Evolutionary conservation across 1,139 yeast genomes (phyloP).

Genomic region (Spathaspora sp.): DNA sequence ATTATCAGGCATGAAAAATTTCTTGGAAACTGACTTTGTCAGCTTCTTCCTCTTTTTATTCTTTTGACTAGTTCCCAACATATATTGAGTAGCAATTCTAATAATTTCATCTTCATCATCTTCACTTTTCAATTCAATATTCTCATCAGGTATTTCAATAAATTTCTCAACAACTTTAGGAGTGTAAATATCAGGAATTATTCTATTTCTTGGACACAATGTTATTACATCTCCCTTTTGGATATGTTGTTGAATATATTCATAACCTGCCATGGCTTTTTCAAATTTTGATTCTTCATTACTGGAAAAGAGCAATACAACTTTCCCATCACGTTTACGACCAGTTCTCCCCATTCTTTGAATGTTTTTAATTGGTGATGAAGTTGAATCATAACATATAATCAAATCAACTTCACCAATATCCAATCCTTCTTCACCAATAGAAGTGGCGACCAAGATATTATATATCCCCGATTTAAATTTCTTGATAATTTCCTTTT

Average conservation of each 20-base stretch:
- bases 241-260: slow-evolving; percentile 68
- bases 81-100: slow-evolving; percentile 54
- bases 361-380: slow-evolving; percentile 89
- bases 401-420: slow-evolving; percentile 97
- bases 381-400: slow-evolving; percentile 87
- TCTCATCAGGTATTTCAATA: slow-evolving; percentile 72
- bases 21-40: slow-evolving; percentile 24
- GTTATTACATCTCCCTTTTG: slow-evolving; percentile 41
- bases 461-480: slow-evolving; percentile 75
- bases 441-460: slow-evolving; percentile 89
- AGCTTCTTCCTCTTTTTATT: slow-evolving; percentile 23
- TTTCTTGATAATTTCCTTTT: slow-evolving; percentile 67
- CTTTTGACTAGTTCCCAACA: slow-evolving; percentile 28
- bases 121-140: slow-evolving; percentile 48
- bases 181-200: slow-evolving; percentile 54
- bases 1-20: slow-evolving; percentile 77
- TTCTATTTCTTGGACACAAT: slow-evolving; percentile 54
- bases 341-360: slow-evolving; percentile 99
- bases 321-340: slow-evolving; percentile 85
- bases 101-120: slow-evolving; percentile 71
- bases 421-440: slow-evolving; percentile 98
- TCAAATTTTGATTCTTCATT: slow-evolving; percentile 80
- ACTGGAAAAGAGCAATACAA: slow-evolving; percentile 73
- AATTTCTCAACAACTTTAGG: slow-evolving; percentile 58
- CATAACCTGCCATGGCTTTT: slow-evolving; percentile 83